Percentiles rank a stretch among this genome's conserved stretches.
These are phyloP conservation scores for Corylus americana DNA, from an alignment of 306 rosid genomes.

Conservation along the genomic window DNA sequence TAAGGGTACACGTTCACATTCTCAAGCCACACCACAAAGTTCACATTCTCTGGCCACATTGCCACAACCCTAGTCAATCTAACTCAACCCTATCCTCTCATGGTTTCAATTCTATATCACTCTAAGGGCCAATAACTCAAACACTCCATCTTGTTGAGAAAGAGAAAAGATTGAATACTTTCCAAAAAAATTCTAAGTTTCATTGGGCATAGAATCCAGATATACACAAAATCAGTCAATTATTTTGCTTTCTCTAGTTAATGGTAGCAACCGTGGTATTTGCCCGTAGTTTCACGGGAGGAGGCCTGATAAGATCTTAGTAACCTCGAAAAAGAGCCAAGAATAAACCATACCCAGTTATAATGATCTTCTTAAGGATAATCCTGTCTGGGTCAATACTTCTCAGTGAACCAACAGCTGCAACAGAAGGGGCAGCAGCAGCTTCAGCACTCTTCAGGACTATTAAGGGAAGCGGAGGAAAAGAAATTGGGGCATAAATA, in stretches of 20 bases:
- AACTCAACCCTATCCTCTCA: too few species aligned
- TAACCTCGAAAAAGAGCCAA: slow-evolving; percentile 1
- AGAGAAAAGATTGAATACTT: too few species aligned
- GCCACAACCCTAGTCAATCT: too few species aligned
- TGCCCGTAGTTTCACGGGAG: not conserved
- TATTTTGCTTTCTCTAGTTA: not conserved
- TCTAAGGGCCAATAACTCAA: too few species aligned
- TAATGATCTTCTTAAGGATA: slow-evolving; percentile 79
- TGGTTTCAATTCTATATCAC: too few species aligned
- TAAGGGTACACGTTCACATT: too few species aligned
- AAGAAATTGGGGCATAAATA: slow-evolving; percentile 84
- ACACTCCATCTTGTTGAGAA: not conserved
- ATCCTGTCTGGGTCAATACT: slow-evolving; percentile 81
- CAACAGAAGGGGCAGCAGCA: slow-evolving; percentile 53
- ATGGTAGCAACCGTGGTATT: not conserved
- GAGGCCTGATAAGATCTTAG: not conserved
- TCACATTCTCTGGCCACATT: too few species aligned
- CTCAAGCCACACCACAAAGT: too few species aligned
- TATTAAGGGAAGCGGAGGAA: slow-evolving; percentile 83
- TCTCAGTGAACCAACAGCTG: slow-evolving; percentile 85
- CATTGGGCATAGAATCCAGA: too few species aligned
- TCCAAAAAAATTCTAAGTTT: too few species aligned
- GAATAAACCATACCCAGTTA: slow-evolving; percentile 71
- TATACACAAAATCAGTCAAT: too few species aligned
- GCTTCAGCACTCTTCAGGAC: slow-evolving; percentile 57